These are phyloP conservation scores for Spergularia bocconei DNA, from an alignment of 148 eudicot genomes.

Conservation along the genomic window DNA sequence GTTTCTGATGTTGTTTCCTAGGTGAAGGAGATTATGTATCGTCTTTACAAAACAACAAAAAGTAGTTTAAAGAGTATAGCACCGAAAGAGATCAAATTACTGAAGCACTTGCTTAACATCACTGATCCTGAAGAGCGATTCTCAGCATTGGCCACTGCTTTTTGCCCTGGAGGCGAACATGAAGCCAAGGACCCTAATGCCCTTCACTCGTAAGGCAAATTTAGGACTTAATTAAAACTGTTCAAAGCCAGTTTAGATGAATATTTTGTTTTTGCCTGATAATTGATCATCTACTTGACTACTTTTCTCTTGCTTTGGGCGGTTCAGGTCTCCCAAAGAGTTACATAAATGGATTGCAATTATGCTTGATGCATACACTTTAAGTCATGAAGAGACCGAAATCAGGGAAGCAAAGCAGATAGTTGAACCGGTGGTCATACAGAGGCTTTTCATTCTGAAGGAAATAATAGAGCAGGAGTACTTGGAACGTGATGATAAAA, in stretches of 20 bases:
- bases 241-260: neutral
- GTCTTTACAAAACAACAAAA: constrained; percentile 80
- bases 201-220: constrained; percentile 66
- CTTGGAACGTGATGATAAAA: constrained; percentile 44
- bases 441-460: constrained; percentile 85
- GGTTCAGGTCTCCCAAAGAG: constrained; percentile 80
- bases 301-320: constrained; percentile 13
- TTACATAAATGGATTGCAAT: constrained; percentile 93
- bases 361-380: constrained; percentile 84
- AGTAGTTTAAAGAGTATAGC: constrained; percentile 80
- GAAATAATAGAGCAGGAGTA: constrained; percentile 88
- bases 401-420: constrained; percentile 86
- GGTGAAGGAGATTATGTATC: constrained; percentile 93
- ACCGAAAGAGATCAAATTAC: constrained; percentile 88
- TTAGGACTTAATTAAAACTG: neutral
- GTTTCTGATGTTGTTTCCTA: constrained; percentile 26
- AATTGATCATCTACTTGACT: neutral
- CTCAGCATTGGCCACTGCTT: constrained; percentile 92
- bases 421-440: constrained; percentile 74
- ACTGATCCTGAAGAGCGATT: constrained; percentile 96
- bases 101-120: constrained; percentile 85
- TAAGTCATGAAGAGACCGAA: constrained; percentile 78
- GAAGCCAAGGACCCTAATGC: constrained; percentile 64
- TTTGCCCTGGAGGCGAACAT: constrained; percentile 74
- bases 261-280: neutral